phyloP scores from a whole-genome alignment of 495 filamentous ascomycete genomes.

The Acidomyces sp. region DNA sequence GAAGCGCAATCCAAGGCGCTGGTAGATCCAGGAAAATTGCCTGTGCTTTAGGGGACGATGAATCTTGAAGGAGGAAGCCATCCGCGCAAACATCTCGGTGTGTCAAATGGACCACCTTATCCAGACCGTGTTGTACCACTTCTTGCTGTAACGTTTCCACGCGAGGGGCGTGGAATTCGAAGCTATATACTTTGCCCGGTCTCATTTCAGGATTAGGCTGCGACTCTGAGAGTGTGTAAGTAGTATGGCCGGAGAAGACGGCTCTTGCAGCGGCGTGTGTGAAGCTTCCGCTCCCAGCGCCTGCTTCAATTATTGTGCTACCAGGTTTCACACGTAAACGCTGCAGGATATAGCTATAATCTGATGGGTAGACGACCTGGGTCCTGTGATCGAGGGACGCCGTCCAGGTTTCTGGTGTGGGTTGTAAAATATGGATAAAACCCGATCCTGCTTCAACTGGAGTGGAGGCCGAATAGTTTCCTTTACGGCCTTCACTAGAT shows the following conservation, averaged over 20 bases:
- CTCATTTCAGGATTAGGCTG: constrained; percentile 25
- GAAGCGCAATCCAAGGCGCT: constrained; percentile 82
- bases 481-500: constrained; percentile 20
- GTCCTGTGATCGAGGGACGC: constrained; percentile 80
- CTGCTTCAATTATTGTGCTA: constrained; percentile 73
- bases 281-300: constrained; percentile 88
- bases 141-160: constrained; percentile 60
- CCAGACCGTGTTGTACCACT: constrained; percentile 58
- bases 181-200: constrained; percentile 74
- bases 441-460: constrained; percentile 57
- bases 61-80: constrained; percentile 52
- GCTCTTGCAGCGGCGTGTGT: constrained; percentile 82
- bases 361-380: constrained; percentile 94
- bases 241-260: constrained; percentile 69
- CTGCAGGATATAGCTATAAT: constrained; percentile 92
- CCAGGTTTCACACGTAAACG: constrained; percentile 72
- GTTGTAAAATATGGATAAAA: constrained; percentile 80
- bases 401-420: constrained; percentile 91
- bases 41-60: constrained; percentile 48
- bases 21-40: constrained; percentile 88
- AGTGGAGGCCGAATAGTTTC: not conserved
- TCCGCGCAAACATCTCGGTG: constrained; percentile 84
- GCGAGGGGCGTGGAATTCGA: constrained; percentile 77
- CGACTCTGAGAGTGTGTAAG: constrained; percentile 5
- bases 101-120: constrained; percentile 61